Evolutionary conservation across 768 basidiomycete species (phyloP).

Genomic region (Holtermanniella nyarrowii): DNA sequence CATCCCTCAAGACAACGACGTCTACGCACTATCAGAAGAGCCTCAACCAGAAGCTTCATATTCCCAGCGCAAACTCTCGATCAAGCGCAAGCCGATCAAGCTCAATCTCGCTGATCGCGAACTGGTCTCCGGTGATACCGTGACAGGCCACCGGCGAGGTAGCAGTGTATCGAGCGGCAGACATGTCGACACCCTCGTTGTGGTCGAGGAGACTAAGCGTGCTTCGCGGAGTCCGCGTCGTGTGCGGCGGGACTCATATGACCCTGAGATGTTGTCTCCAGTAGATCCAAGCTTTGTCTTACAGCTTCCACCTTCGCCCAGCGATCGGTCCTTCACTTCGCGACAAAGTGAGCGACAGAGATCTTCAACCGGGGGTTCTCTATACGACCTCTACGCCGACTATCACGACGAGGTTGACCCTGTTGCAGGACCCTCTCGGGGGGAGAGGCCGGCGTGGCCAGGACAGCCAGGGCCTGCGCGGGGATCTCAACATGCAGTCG

Average conservation of each 20-base stretch:
- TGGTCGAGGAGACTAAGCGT: too few species aligned
- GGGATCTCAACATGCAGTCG: conserved; percentile 19
- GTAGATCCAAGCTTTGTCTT: neutral
- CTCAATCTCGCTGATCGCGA: conserved; percentile 23
- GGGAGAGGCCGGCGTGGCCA: neutral
- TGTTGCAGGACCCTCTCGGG: too few species aligned
- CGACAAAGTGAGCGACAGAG: too few species aligned
- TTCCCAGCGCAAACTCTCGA: conserved; percentile 21
- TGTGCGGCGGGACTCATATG: neutral
- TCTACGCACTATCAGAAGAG: neutral
- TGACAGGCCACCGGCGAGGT: conserved; percentile 7
- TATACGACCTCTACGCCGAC: neutral
- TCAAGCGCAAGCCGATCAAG: conserved; percentile 30
- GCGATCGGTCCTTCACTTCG: neutral
- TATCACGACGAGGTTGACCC: neutral
- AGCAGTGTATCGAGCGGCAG: conserved; percentile 3
- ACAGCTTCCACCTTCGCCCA: neutral
- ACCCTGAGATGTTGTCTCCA: neutral
- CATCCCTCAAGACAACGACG: conserved; percentile 6
- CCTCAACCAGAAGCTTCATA: neutral
- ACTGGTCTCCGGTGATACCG: conserved; percentile 14
- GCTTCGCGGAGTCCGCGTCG: neutral
- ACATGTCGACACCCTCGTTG: too few species aligned
- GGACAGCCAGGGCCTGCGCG: neutral
- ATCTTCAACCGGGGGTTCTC: neutral